Percentiles rank a stretch among this genome's conserved stretches.
phyloP scores from a whole-genome alignment of 768 basidiomycete genomes.

The Plicaturopsis crispa region DNA sequence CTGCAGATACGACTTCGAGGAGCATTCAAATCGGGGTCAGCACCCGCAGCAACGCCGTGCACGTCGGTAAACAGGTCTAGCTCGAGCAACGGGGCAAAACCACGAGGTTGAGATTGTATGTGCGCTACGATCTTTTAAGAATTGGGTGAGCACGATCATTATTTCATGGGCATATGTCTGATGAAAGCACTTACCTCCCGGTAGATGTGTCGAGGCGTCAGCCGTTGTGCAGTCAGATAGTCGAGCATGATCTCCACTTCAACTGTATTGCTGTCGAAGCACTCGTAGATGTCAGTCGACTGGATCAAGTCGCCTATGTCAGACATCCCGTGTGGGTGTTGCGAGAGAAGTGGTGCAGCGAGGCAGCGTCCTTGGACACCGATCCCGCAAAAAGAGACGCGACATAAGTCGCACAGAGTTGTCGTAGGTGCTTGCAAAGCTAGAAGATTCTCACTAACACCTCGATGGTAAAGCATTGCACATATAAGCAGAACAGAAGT shows the following conservation, averaged over 20 bases:
- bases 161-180: constrained; percentile 5
- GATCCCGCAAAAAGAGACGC: constrained; percentile 78
- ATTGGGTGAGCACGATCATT: too few relatives aligned
- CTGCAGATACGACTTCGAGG: constrained; percentile 63
- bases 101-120: constrained; percentile 51
- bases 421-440: constrained; percentile 68
- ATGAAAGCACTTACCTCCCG: constrained; percentile 48
- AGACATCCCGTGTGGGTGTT: constrained; percentile 63
- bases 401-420: constrained; percentile 80
- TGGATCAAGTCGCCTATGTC: constrained; percentile 73
- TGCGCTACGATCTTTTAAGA: constrained; percentile 49
- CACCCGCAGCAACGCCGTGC: constrained; percentile 46
- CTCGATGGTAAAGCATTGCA: constrained; percentile 2
- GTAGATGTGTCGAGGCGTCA: constrained; percentile 69
- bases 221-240: constrained; percentile 54
- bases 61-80: constrained; percentile 64
- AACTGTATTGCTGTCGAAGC: constrained; percentile 67
- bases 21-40: constrained; percentile 47
- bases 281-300: constrained; percentile 70
- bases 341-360: constrained; percentile 45
- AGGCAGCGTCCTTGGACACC: constrained; percentile 67
- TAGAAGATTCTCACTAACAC: constrained; percentile 61
- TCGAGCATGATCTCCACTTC: constrained; percentile 85
- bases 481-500: neutral
- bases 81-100: constrained; percentile 62